Base-by-base conservation (phyloP, 2,329 filamentous ascomycete genomes). In the Mycocentrospora acerina region DNA sequence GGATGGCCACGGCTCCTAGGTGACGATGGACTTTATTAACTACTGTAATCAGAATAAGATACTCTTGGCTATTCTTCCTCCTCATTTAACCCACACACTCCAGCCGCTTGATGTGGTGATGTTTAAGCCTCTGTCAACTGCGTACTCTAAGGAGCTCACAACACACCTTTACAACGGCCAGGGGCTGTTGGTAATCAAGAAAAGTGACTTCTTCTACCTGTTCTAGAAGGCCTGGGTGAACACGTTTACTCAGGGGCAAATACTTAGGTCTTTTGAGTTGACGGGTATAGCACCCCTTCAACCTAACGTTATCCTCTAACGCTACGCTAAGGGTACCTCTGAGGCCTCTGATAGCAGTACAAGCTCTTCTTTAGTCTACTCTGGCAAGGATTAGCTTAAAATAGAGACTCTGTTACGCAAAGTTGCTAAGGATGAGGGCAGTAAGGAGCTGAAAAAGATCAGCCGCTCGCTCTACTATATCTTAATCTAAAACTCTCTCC, bases 31-130 rank as follows among this genome's bases (percentile, higher is more conserved):
- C 13, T 50, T 42, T 35, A 42, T 47, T 15, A 18, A 42, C 6
- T 51, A 48, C 18, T 51, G 39, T 28, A 31, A 48, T 26, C 10
- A 39, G 8, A 30, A 48, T 18, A 33, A 38, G 35, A 51, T 48
- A 14, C 17, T 41, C 6, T 11, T 41, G n/a, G 22, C 26, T 10
- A 35, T 41, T 9, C 36, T 28, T 28, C 38, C 29, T 12, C 32
- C 27, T 25, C 16, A 32, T 13, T 6, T 8, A 4, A 37, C 35
- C 6, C n/a, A 37, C 2, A 31, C 26, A 4, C 19, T 37, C 36
- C 37, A 40, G 30, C 37, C 25, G 31, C 15, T 39, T 3, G 16
- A 33, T 33, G 24, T 32, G 10, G 15, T 24, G 3, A 9, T 12
- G 6, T 39, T 39, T n/a, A 28, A 28, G 29, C 30, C 36, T 27